phyloP scores from a whole-genome alignment of 495 filamentous ascomycete species.

The Hyphodiscus hymeniophilus region DNA sequence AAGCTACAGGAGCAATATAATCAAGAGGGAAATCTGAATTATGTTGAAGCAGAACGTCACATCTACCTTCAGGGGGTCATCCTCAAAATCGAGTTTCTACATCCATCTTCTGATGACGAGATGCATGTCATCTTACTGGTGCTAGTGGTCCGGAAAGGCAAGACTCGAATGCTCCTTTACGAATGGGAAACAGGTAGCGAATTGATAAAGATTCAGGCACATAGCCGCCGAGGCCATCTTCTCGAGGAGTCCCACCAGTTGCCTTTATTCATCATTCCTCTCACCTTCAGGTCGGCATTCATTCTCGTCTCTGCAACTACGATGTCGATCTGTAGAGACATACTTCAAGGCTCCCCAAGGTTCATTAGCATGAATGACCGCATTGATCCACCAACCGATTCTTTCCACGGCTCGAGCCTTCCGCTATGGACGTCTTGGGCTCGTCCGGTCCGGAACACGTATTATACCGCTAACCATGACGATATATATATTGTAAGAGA shows the following conservation, averaged over 20 bases:
- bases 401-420: constrained; percentile 29
- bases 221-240: constrained; percentile 36
- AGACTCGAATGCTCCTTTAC: constrained; percentile 58
- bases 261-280: constrained; percentile 59
- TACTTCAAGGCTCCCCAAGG: constrained; percentile 39
- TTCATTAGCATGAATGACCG: constrained; percentile 31
- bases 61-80: constrained; percentile 64
- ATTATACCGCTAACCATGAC: constrained; percentile 53
- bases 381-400: constrained; percentile 24
- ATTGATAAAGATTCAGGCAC: constrained; percentile 27
- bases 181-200: constrained; percentile 57
- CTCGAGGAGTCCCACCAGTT: constrained; percentile 53
- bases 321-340: constrained; percentile 52
- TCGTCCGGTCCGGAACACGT: constrained; percentile 50
- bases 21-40: constrained; percentile 26
- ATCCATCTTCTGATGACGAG: constrained; percentile 54
- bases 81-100: constrained; percentile 79
- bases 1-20: constrained; percentile 34
- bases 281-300: constrained; percentile 57
- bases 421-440: constrained; percentile 61
- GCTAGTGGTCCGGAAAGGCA: constrained; percentile 51
- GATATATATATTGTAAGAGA: constrained; percentile 73
- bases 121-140: constrained; percentile 69
- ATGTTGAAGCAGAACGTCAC: constrained; percentile 42
- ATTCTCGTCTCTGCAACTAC: constrained; percentile 49